These are phyloP conservation scores for Ceratocystis lukuohia DNA, from an alignment of 2,329 filamentous ascomycete species.

Conservation along the genomic window DNA sequence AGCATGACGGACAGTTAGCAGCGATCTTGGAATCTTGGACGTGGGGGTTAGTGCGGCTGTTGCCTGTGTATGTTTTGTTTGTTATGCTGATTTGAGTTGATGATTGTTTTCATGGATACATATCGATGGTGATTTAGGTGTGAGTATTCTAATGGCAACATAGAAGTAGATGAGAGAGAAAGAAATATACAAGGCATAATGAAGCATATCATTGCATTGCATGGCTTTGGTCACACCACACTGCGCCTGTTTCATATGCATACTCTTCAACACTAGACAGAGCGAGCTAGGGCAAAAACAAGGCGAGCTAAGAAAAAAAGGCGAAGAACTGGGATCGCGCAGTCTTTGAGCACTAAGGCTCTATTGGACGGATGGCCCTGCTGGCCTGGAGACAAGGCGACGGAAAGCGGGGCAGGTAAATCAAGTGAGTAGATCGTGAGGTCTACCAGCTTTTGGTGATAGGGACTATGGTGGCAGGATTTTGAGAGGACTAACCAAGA, in stretches of 20 bases:
- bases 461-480: not conserved
- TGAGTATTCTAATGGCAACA: too few species aligned
- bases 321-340: too few species aligned
- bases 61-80: not conserved
- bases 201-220: not conserved
- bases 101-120: not conserved
- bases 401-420: not conserved
- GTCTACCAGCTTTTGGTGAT: not conserved
- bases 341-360: too few species aligned
- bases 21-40: too few species aligned
- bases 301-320: too few species aligned
- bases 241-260: not conserved
- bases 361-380: too few species aligned
- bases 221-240: not conserved
- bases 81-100: not conserved
- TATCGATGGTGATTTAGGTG: too few species aligned
- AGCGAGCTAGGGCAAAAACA: too few species aligned
- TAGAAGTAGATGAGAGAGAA: not conserved
- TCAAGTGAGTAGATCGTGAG: not conserved
- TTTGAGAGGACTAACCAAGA: constrained; percentile 45
- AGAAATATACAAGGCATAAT: not conserved
- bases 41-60: not conserved
- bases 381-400: not conserved
- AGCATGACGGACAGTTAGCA: not conserved
- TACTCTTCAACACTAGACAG: not conserved